Evolutionary conservation across 306 rosid genomes (phyloP), one percentile per base, ranked within the genome.

Genomic region (Acacia confusa): DNA sequence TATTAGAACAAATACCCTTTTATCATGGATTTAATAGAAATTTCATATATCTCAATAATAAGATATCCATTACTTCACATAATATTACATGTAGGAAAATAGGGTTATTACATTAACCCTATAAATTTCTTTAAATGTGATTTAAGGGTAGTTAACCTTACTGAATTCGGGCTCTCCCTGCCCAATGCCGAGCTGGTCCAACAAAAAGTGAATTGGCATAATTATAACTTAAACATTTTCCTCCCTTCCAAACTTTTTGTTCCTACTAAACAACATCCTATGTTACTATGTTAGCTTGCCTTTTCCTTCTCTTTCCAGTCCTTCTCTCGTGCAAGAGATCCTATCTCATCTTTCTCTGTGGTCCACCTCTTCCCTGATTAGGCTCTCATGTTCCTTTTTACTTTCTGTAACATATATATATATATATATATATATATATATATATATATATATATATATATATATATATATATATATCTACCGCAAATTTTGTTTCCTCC

Each of bases 181-280:
- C 43, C 72, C 72, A 7, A 34, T 76, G 79, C 57, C 71, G 79
- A 17, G 47, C 0, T 55, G 82, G 70, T 70, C 82, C 82, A 20
- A 32, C 45, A n/a, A 3, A 77, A 78, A 50, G 45, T 52, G 40
- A 36, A 67, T 10, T 58, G 32, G 14, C 45, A 44, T 44, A 25
- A 58, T 36, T 67, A 3, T 19, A 9, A 67, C 65, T 9, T 4
- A 0, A 32, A 32, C 47, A 9, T 2, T 34, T 20, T 28, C 41
- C 72, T 14, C 53, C 2, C 52, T 75, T 15, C 24, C 27, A 75
- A 22, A 6, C 40, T 4, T 24, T 40, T 16, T 60, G 70, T 14
- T 55, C 4, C 1, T 9, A 8, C 30, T 17, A n/a, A 45, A 28
- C 0, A 19, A 6, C 40, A 27, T 7, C 25, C 24, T 27, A 24